These are phyloP conservation scores for Penicillium samsonianum DNA, from an alignment of 495 filamentous ascomycete species.

Conservation along the genomic window DNA sequence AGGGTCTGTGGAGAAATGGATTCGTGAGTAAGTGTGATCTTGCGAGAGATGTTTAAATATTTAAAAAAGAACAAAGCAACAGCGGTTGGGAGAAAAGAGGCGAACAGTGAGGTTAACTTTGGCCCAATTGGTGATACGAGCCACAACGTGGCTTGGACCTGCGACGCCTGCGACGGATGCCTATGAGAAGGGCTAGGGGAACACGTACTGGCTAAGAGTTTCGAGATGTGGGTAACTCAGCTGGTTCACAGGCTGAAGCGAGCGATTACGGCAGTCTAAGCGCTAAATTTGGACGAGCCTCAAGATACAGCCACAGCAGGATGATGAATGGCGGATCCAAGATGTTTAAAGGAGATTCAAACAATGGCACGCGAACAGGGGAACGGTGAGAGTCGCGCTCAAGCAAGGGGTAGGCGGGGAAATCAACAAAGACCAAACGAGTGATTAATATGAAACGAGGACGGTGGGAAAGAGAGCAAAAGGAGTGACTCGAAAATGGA, in stretches of 20 bases:
- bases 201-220: slow-evolving; percentile 3
- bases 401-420: slow-evolving; percentile 6
- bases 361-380: background rate
- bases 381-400: slow-evolving; percentile 5
- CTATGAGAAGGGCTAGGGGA: slow-evolving; percentile 1
- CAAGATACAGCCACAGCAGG: slow-evolving; percentile 7
- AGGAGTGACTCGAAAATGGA: slow-evolving; percentile 1
- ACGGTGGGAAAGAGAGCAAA: background rate
- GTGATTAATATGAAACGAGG: background rate
- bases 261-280: background rate
- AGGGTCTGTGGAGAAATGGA: background rate
- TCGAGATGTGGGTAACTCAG: background rate
- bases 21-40: background rate
- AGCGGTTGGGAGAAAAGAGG: background rate
- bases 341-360: background rate
- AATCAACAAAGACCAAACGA: slow-evolving; percentile 11
- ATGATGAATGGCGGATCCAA: slow-evolving; percentile 4
- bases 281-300: background rate
- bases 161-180: background rate
- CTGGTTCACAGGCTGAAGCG: background rate
- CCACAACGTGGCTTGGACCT: slow-evolving; percentile 5
- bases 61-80: background rate
- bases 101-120: background rate
- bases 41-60: background rate
- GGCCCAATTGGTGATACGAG: background rate